Evolutionary conservation across 805 yeast species (phyloP), one percentile per base, ranked within the genome.

Genomic region (Candida sanyiensis): DNA sequence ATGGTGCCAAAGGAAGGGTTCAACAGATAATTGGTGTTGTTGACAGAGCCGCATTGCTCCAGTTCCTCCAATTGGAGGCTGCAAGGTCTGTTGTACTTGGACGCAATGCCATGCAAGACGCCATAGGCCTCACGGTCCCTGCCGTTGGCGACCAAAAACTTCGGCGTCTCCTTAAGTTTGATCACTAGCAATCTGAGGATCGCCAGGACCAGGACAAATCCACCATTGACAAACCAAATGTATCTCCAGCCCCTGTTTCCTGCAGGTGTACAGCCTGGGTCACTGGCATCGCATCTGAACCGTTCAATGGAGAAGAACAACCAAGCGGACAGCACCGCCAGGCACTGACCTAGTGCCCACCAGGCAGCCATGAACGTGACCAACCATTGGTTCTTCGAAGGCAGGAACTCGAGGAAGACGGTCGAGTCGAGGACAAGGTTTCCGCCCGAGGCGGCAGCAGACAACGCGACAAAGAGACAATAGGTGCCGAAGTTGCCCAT

Each of bases 311-410:
- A 47, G 33, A 75, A 58, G 38, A 70, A 69, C 1, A 72, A 76
- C 74, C 77, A 75, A 2, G 75, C 67, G 23, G 70, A 46, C 21
- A 72, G 49, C 20, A 60, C 63, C 5, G 74, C 70, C 26, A 73
- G 58, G 4, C 75, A 65, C 47, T 74, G 79, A 26, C 79, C 80
- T 27, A 75, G 58, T 26, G 77, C 72, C 81, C 80, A 75, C 70
- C 67, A 75, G 20, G 67, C 60, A 25, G 77, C 72, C 59, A 73
- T 65, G 23, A 69, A 61, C 3, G 77, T 72, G 28, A 67, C 64
- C 42, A 73, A 50, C 64, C 67, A 72, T 47, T 72, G 77, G 45
- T 70, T 55, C 35, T 62, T 67, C 31, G 62, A 59, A 7, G 79
- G 79, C 33, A 73, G 55, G 40, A 64, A 70, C 46, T 72, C 76